Base-by-base conservation (phyloP, 2,329 filamentous ascomycete genomes). In the Pestalotiopsis sp. region DNA sequence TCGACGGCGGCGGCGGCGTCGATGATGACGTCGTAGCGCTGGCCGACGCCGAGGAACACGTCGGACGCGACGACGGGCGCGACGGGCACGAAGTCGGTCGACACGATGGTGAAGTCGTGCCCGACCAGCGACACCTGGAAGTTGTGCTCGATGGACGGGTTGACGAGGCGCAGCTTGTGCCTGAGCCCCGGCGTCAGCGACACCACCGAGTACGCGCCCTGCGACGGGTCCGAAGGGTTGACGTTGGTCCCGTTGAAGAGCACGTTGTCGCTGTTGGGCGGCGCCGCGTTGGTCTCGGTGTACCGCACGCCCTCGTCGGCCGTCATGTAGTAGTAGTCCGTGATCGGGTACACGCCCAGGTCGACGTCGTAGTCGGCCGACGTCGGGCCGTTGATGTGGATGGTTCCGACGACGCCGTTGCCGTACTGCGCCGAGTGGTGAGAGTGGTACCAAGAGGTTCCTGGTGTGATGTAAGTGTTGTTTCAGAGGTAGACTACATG, bases 291-390 rank as follows among this genome's bases (percentile, higher is more conserved):
- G 61, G 67, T 69, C 31, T 69, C 66, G 2, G 72, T 68, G 67
- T 72, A 68, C 45, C 68, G 72, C 52, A 70, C 68, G 49, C 68
- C 74, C 45, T 63, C 70, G 69, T 80, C 78, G 14, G 79, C 79
- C 13, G 74, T 72, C 11, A 65, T 45, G 68, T 83, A 81, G 75
- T 85, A 86, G 80, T 83, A 88, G 73, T 89, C 87, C 12, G 80
- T 83, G 27, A 89, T 78, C 11, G 83, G 79, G 5, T 85, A 78
- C 3, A 81, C 75, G 11, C 87, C 87, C 0, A 88, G 80, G 71
- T 89, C 87, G 56, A 84, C 78, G 68, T 89, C 87, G 72, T 86
- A 87, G 73, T 85, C 81, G 57, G 81, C 81, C 6, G 81, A 80
- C 0, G 82, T 79, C 2, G 85, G 85, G 0, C 85, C 86, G 64